Conservation (phyloP, 2,329 filamentous ascomycete species). For the Drechslerella coelobrocha region DNA sequence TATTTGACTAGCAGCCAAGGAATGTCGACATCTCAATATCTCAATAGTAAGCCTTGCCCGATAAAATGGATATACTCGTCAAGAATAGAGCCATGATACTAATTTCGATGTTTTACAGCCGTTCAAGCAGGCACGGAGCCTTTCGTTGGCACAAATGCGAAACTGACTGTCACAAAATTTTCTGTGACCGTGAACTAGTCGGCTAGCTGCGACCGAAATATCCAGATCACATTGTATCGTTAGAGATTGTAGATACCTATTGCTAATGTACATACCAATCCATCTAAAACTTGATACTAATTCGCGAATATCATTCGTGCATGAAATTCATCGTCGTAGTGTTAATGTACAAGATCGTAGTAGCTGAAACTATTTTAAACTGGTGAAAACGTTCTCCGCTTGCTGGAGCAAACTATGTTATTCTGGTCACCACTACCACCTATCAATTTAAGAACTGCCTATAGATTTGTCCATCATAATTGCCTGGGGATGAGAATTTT, state of each 20-base stretch:
- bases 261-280: too few species aligned
- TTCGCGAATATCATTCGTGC: too few species aligned
- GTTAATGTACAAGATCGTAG: too few species aligned
- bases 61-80: not conserved
- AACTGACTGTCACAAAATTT: slow-evolving; percentile 60
- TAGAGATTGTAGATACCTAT: too few species aligned
- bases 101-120: slow-evolving; percentile 31
- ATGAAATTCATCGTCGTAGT: too few species aligned
- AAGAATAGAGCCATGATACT: not conserved
- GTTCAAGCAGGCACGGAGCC: slow-evolving; percentile 67
- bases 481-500: too few species aligned
- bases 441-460: too few species aligned
- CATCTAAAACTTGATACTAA: too few species aligned
- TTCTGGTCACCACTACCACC: not conserved
- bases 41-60: slow-evolving; percentile 58
- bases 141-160: slow-evolving; percentile 63
- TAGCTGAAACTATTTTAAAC: too few species aligned
- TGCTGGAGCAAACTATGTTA: not conserved
- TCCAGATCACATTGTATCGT: too few species aligned
- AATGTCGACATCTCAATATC: slow-evolving; percentile 62
- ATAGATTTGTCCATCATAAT: too few species aligned
- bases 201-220: not conserved
- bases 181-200: slow-evolving; percentile 54
- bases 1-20: slow-evolving; percentile 65
- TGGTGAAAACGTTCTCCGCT: not conserved